phyloP scores from a whole-genome alignment of 2,329 filamentous ascomycete species.

The Purpureocillium lavendulum region DNA sequence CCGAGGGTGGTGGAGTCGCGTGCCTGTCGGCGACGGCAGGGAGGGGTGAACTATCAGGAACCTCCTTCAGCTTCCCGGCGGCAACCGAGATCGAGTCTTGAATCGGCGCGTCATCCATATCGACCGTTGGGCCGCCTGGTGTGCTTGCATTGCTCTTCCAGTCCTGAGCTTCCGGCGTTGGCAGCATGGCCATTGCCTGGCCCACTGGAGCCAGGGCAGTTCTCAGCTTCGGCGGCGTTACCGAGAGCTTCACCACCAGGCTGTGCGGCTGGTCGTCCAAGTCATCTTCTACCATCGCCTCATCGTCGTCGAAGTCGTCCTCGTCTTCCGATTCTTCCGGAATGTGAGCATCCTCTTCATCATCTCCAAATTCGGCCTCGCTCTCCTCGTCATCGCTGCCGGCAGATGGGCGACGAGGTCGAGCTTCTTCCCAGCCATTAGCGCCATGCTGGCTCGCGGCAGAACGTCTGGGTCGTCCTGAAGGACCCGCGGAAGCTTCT shows the following conservation, averaged over 20 bases:
- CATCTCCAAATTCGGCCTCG: conserved; percentile 68
- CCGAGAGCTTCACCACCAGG: conserved; percentile 66
- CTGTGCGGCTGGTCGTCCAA: conserved; percentile 43
- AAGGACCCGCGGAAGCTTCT: conserved; percentile 31
- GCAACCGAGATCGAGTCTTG: conserved; percentile 2
- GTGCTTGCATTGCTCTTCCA: conserved; percentile 7
- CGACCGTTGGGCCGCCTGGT: conserved; percentile 10
- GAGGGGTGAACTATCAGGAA: not conserved
- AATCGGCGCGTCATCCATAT: conserved; percentile 17
- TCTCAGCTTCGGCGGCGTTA: conserved; percentile 33
- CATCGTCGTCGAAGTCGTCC: conserved; percentile 49
- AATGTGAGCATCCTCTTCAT: conserved; percentile 63
- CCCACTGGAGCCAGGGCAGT: conserved; percentile 17
- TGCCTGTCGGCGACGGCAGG: conserved; percentile 1
- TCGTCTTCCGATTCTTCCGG: conserved; percentile 53
- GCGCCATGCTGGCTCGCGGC: conserved; percentile 37
- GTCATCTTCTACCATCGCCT: conserved; percentile 46
- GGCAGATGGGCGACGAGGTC: conserved; percentile 37
- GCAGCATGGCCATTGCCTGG: conserved; percentile 14
- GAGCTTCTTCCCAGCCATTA: conserved; percentile 36
- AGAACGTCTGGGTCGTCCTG: conserved; percentile 41
- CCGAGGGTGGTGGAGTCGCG: conserved; percentile 8
- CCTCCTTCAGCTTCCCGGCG: not conserved
- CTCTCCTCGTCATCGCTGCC: conserved; percentile 59
- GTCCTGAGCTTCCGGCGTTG: conserved; percentile 12